Conservation (phyloP, 1,284 basidiomycete genomes). For the Fomes fomentarius region DNA sequence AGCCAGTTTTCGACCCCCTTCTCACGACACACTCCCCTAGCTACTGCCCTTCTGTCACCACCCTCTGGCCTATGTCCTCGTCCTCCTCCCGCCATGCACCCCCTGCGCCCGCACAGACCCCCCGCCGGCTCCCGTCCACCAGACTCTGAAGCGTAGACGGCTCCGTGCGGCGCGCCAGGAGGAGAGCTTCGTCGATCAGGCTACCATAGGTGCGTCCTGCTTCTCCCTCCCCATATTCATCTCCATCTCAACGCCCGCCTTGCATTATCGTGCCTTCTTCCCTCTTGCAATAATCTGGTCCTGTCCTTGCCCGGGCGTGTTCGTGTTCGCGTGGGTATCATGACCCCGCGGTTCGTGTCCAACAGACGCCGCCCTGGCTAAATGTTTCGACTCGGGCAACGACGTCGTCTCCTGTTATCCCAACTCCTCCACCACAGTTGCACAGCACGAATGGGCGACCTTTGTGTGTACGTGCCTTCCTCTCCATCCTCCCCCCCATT, state of each 20-base stretch:
- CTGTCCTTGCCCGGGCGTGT: slow-evolving; percentile 3
- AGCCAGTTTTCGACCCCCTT: slow-evolving; percentile 2
- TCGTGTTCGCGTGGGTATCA: background rate
- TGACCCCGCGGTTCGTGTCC: background rate
- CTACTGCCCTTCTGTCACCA: slow-evolving; percentile 20
- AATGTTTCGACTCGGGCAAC: slow-evolving; percentile 57
- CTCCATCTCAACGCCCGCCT: slow-evolving; percentile 9
- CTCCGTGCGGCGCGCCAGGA: slow-evolving; percentile 22
- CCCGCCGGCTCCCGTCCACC: slow-evolving; percentile 28
- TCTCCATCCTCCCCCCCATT: slow-evolving; percentile 5
- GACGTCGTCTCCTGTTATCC: slow-evolving; percentile 76
- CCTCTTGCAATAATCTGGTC: slow-evolving; percentile 3
- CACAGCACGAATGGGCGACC: slow-evolving; percentile 70
- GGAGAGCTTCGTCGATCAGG: slow-evolving; percentile 41
- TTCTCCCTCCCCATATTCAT: slow-evolving; percentile 4
- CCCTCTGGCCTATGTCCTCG: slow-evolving; percentile 36
- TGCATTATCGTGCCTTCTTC: background rate
- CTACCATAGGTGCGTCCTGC: slow-evolving; percentile 44
- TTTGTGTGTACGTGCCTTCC: slow-evolving; percentile 70
- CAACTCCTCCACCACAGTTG: slow-evolving; percentile 47
- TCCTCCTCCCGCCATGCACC: slow-evolving; percentile 32
- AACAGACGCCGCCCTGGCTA: slow-evolving; percentile 36
- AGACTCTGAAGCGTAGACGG: slow-evolving; percentile 35
- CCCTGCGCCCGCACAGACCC: slow-evolving; percentile 44
- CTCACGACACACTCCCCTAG: slow-evolving; percentile 17